A percentile compares a stretch with the other conserved stretches of the same genome.
Evolutionary conservation across 2,329 filamentous ascomycete genomes (phyloP).

Genomic region (Zymoseptoria tritici): DNA sequence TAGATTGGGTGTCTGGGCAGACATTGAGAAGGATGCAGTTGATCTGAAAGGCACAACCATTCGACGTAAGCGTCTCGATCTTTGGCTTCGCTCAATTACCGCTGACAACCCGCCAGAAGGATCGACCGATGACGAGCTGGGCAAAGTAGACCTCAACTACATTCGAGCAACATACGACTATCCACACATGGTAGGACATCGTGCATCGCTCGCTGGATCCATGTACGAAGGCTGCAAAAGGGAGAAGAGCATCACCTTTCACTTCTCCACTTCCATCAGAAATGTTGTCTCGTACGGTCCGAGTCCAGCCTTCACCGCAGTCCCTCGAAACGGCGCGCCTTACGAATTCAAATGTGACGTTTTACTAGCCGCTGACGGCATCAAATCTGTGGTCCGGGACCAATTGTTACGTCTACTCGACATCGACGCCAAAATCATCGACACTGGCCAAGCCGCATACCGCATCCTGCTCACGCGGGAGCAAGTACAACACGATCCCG

Average conservation of each 20-base stretch:
- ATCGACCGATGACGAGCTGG: slow-evolving; percentile 59
- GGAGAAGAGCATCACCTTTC: slow-evolving; percentile 58
- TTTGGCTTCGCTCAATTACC: neutral
- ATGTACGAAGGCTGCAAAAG: slow-evolving; percentile 64
- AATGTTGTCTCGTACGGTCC: slow-evolving; percentile 53
- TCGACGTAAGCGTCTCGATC: slow-evolving; percentile 42
- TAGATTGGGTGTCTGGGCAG: slow-evolving; percentile 62
- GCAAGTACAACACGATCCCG: slow-evolving; percentile 59
- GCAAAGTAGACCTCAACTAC: slow-evolving; percentile 61
- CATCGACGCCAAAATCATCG: slow-evolving; percentile 50
- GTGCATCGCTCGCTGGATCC: slow-evolving; percentile 60
- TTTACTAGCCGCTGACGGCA: slow-evolving; percentile 41
- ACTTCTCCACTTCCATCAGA: slow-evolving; percentile 54
- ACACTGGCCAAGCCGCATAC: slow-evolving; percentile 71
- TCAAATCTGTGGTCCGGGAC: slow-evolving; percentile 41
- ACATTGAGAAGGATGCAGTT: slow-evolving; percentile 64
- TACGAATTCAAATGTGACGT: slow-evolving; percentile 46
- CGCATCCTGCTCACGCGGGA: slow-evolving; percentile 66
- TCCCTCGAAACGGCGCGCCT: slow-evolving; percentile 47
- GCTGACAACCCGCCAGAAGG: slow-evolving; percentile 46
- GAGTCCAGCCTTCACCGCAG: slow-evolving; percentile 52
- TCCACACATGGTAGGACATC: slow-evolving; percentile 73
- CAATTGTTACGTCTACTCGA: slow-evolving; percentile 50
- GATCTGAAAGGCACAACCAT: slow-evolving; percentile 66
- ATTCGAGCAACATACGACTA: slow-evolving; percentile 63